phyloP scores from a whole-genome alignment of 257 asterid species.

The Scutellaria minor region DNA sequence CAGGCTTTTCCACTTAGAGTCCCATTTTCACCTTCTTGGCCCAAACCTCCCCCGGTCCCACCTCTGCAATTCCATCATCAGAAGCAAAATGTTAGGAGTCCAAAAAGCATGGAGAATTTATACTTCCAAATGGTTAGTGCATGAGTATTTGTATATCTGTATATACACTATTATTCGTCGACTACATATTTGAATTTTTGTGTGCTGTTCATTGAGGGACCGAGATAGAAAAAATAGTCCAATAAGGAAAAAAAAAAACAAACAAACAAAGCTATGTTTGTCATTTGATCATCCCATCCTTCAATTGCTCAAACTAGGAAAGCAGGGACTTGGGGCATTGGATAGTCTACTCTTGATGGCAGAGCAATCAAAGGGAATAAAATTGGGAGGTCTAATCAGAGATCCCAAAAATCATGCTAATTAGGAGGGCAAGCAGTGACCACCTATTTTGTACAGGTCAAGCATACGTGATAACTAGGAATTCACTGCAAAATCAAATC shows the following conservation, averaged over 20 bases:
- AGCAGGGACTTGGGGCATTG: neutral
- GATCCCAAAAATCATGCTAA: no score
- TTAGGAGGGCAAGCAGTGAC: no score
- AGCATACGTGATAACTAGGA: no score
- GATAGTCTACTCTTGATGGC: no score
- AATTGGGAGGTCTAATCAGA: no score
- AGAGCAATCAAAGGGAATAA: no score
- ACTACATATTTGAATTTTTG: neutral
- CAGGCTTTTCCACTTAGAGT: conserved; percentile 84
- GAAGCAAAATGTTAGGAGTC: conserved; percentile 25
- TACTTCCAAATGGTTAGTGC: neutral
- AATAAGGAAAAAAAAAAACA: neutral
- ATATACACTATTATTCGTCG: conserved; percentile 5
- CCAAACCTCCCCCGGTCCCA: conserved; percentile 77
- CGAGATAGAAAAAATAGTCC: neutral
- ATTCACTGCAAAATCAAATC: no score
- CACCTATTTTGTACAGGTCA: no score
- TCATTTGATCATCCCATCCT: conserved; percentile 8
- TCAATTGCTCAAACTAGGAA: neutral
- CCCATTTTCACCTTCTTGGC: conserved; percentile 76
- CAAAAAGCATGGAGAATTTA: conserved; percentile 4
- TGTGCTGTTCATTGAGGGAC: neutral
- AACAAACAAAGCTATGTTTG: neutral
- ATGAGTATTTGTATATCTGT: neutral
- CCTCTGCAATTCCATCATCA: conserved; percentile 63